Evolutionary conservation across 164 flowering plant genomes (phyloP).

Genomic region (Aristolochia contorta): DNA sequence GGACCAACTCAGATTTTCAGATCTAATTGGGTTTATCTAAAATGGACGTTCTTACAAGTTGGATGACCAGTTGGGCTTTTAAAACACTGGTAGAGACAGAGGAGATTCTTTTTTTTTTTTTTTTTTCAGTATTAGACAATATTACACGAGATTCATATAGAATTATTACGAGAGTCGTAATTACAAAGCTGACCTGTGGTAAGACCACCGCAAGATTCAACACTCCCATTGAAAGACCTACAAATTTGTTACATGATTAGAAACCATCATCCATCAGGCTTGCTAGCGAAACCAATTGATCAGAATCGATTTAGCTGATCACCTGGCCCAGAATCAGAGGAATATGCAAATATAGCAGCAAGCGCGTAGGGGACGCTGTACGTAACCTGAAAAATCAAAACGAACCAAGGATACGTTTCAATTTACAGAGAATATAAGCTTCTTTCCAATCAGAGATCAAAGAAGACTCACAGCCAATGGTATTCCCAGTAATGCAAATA

Average conservation of each 20-base stretch:
- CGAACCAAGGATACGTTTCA: neutral
- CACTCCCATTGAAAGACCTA: constrained; percentile 9
- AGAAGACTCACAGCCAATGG: constrained; percentile 2
- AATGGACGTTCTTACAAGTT: too few species aligned
- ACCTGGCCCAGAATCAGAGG: constrained; percentile 5
- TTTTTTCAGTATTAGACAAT: too few species aligned
- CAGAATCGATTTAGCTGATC: neutral
- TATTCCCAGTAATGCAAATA: constrained; percentile 5
- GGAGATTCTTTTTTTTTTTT: too few species aligned
- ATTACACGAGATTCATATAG: too few species aligned
- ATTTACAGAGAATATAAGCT: too few species aligned
- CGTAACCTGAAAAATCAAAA: constrained; percentile 2
- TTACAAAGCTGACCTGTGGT: constrained; percentile 9
- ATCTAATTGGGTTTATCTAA: too few species aligned
- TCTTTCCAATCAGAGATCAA: too few species aligned
- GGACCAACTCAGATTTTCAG: too few species aligned
- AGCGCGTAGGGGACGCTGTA: constrained; percentile 8
- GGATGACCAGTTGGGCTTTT: too few species aligned
- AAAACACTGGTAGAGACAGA: too few species aligned
- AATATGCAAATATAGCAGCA: constrained; percentile 5
- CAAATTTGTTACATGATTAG: neutral
- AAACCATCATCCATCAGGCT: neutral
- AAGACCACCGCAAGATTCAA: constrained; percentile 6
- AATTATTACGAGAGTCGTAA: too few species aligned
- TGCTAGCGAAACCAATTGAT: neutral